Evolutionary conservation across 2,329 filamentous ascomycete genomes (phyloP).

Genomic region (Lachnellula subtilissima): DNA sequence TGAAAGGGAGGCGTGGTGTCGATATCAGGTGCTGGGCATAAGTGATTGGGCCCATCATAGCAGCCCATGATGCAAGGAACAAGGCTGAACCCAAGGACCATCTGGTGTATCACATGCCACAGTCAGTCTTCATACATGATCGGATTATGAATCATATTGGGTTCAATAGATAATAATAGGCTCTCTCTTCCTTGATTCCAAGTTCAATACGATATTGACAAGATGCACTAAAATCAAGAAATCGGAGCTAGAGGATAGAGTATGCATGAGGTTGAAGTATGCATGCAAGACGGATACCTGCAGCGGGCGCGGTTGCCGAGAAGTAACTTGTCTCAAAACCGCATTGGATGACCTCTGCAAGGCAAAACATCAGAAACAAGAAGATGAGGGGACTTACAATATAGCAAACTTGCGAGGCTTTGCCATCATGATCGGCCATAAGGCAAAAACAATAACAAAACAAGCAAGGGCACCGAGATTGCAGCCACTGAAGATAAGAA

Average conservation of each 20-base stretch:
- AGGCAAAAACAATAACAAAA: slow-evolving; percentile 87
- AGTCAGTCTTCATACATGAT: slow-evolving; percentile 21
- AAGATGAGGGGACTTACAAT: slow-evolving; percentile 64
- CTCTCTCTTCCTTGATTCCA: not conserved
- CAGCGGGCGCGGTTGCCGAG: slow-evolving; percentile 29
- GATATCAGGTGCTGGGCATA: slow-evolving; percentile 85
- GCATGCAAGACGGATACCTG: slow-evolving; percentile 35
- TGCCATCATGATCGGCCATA: slow-evolving; percentile 78
- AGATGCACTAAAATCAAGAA: not conserved
- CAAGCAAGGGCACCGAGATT: slow-evolving; percentile 85
- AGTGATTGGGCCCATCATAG: slow-evolving; percentile 83
- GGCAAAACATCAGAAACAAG: slow-evolving; percentile 5
- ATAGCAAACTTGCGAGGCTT: slow-evolving; percentile 93
- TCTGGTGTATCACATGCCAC: slow-evolving; percentile 47
- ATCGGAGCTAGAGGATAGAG: slow-evolving; percentile 3
- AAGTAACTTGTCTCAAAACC: slow-evolving; percentile 17
- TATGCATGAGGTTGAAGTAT: slow-evolving; percentile 21
- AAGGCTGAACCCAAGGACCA: slow-evolving; percentile 91
- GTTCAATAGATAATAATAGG: slow-evolving; percentile 2
- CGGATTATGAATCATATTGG: slow-evolving; percentile 16
- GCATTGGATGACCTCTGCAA: slow-evolving; percentile 11
- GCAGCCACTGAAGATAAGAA: slow-evolving; percentile 87
- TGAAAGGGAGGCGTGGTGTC: slow-evolving; percentile 81
- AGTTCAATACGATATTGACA: not conserved
- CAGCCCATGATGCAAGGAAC: slow-evolving; percentile 88